phyloP scores from a whole-genome alignment of 352 stramenopile genomes.

The Peronospora tabacina region DNA sequence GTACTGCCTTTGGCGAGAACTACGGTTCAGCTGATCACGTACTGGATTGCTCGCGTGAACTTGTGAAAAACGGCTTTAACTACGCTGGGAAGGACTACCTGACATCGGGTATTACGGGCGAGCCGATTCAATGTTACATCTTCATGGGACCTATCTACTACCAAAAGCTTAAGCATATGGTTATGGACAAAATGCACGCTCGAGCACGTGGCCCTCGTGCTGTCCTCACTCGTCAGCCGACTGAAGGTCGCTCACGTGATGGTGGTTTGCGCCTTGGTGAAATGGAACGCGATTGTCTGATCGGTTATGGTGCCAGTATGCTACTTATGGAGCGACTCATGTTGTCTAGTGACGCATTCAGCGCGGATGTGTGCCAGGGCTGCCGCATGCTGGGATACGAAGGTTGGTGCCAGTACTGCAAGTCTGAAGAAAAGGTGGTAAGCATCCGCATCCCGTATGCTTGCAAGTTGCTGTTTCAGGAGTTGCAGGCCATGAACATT shows the following conservation, averaged over 20 bases:
- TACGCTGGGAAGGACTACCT: constrained; percentile 98
- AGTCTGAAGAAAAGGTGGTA: constrained; percentile 95
- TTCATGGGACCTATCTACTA: constrained; percentile 99
- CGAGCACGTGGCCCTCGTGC: constrained; percentile 91
- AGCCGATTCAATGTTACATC: constrained; percentile 98
- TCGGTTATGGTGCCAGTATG: constrained; percentile 98
- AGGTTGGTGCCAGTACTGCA: constrained; percentile 98
- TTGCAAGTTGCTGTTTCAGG: constrained; percentile 98
- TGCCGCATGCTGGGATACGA: constrained; percentile 96
- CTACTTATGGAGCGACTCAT: constrained; percentile 99
- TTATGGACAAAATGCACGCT: constrained; percentile 99
- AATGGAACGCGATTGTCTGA: constrained; percentile 99
- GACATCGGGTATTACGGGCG: constrained; percentile 91
- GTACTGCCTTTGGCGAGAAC: constrained; percentile 98
- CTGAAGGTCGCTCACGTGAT: constrained; percentile 95
- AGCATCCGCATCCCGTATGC: constrained; percentile 98
- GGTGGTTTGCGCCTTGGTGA: constrained; percentile 98
- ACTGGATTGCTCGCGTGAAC: constrained; percentile 85
- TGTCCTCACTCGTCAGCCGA: constrained; percentile 97
- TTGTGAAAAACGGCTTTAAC: constrained; percentile 97
- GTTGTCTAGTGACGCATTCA: constrained; percentile 99
- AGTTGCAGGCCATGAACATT: constrained; percentile 99
- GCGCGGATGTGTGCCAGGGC: constrained; percentile 95
- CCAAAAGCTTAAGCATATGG: constrained; percentile 99
- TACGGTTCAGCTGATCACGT: constrained; percentile 93